phyloP scores from a whole-genome alignment of 768 basidiomycete genomes.

The Calvatia gigantea region DNA sequence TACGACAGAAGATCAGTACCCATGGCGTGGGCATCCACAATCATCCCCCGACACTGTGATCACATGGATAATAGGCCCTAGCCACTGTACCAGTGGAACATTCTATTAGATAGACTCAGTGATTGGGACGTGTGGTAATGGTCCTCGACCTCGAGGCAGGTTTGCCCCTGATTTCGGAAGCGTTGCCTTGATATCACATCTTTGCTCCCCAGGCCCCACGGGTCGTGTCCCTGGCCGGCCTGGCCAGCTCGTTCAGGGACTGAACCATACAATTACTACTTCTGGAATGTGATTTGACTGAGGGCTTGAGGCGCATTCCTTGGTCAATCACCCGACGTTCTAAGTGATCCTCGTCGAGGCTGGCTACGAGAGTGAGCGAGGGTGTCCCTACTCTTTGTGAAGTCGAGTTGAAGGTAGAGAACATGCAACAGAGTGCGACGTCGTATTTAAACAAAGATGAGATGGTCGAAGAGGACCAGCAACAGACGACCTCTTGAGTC shows the following conservation, averaged over 20 bases:
- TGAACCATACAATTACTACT: neutral
- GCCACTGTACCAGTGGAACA: too few relatives aligned
- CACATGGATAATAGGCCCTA: too few relatives aligned
- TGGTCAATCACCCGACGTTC: conserved; percentile 3
- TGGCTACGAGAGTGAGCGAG: neutral
- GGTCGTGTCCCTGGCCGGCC: neutral
- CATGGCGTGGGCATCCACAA: too few relatives aligned
- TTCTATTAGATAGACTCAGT: neutral
- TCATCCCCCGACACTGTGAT: too few relatives aligned
- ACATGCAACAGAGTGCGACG: neutral
- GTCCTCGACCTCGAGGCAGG: neutral
- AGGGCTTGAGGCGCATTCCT: neutral
- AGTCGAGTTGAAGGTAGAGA: neutral
- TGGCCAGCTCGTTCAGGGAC: neutral
- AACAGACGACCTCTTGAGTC: neutral
- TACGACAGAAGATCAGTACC: too few relatives aligned
- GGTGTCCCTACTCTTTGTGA: neutral
- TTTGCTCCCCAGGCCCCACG: neutral
- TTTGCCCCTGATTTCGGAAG: neutral
- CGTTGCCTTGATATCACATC: neutral
- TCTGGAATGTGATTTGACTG: neutral
- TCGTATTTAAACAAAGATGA: neutral
- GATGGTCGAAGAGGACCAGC: neutral
- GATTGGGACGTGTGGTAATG: neutral
- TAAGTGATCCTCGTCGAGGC: conserved; percentile 6